Percentiles rank a stretch among this genome's conserved stretches.
These are phyloP conservation scores for Lathyrus tuberosus DNA, from an alignment of 306 rosid genomes.

Conservation along the genomic window DNA sequence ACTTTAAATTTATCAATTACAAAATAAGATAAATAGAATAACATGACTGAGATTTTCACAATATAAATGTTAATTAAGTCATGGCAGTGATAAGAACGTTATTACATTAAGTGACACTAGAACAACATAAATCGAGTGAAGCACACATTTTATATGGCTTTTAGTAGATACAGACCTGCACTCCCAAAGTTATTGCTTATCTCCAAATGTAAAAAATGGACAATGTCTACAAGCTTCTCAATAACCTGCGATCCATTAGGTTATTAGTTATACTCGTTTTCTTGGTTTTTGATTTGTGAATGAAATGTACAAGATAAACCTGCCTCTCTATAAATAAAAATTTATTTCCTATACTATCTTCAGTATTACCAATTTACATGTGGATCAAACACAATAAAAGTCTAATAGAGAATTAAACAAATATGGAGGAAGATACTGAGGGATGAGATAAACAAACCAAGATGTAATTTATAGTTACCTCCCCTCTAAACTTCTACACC, in stretches of 20 bases:
- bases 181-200: no score
- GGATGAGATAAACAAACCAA: constrained; percentile 37
- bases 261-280: constrained; percentile 9
- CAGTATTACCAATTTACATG: background rate
- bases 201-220: constrained; percentile 58
- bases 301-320: no score
- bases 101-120: no score
- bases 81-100: no score
- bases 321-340: no score
- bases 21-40: no score
- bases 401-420: constrained; percentile 7
- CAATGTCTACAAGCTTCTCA: constrained; percentile 77
- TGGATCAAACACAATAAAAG: constrained; percentile 1
- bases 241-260: constrained; percentile 63
- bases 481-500: constrained; percentile 84
- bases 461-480: constrained; percentile 56
- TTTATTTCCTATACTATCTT: background rate
- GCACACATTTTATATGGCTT: no score
- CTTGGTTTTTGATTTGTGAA: constrained; percentile 8
- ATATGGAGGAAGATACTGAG: background rate
- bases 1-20: no score
- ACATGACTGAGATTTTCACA: no score
- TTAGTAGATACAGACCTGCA: no score
- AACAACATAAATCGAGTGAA: no score
- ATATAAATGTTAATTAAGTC: no score